A percentile compares a stretch with the other conserved stretches of the same genome.
phyloP scores from a whole-genome alignment of 2,329 filamentous ascomycete genomes.

The Colletotrichum caudatum region DNA sequence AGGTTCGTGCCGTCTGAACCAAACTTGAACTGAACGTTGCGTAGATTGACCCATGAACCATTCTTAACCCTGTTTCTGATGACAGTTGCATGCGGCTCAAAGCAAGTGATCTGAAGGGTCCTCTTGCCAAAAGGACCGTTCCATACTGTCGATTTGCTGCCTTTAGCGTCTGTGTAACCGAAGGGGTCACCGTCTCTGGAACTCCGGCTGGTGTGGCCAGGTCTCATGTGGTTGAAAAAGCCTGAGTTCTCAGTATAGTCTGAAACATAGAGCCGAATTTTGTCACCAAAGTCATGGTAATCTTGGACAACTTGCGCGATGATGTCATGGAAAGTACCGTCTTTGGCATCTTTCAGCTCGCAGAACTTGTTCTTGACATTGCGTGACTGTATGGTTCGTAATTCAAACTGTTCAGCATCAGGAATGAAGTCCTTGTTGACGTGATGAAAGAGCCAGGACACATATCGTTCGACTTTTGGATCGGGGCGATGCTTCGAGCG shows the following conservation, averaged over 20 bases:
- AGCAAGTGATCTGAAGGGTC: constrained; percentile 79
- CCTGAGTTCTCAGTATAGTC: constrained; percentile 82
- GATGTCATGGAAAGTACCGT: constrained; percentile 73
- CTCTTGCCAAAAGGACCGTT: constrained; percentile 79
- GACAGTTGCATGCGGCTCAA: constrained; percentile 72
- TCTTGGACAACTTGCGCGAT: constrained; percentile 75
- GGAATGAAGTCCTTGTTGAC: constrained; percentile 60
- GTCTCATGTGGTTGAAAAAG: constrained; percentile 67
- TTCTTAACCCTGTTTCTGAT: constrained; percentile 67
- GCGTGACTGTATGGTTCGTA: constrained; percentile 52
- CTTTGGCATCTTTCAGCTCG: constrained; percentile 72
- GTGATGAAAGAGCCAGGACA: constrained; percentile 61
- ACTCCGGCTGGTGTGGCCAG: constrained; percentile 47
- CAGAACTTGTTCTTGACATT: constrained; percentile 69
- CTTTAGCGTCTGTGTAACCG: constrained; percentile 60
- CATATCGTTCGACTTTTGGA: constrained; percentile 54
- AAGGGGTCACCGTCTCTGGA: constrained; percentile 64
- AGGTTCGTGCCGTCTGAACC: constrained; percentile 66
- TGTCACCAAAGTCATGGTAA: constrained; percentile 58
- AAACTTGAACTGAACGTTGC: constrained; percentile 78
- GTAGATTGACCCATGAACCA: constrained; percentile 74
- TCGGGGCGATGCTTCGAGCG: constrained; percentile 44
- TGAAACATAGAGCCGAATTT: constrained; percentile 76
- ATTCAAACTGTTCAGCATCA: constrained; percentile 56
- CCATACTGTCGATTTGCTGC: constrained; percentile 61